phyloP scores from a whole-genome alignment of 192 early-diverging fungal genomes.

The Linnemannia hyalina region DNA sequence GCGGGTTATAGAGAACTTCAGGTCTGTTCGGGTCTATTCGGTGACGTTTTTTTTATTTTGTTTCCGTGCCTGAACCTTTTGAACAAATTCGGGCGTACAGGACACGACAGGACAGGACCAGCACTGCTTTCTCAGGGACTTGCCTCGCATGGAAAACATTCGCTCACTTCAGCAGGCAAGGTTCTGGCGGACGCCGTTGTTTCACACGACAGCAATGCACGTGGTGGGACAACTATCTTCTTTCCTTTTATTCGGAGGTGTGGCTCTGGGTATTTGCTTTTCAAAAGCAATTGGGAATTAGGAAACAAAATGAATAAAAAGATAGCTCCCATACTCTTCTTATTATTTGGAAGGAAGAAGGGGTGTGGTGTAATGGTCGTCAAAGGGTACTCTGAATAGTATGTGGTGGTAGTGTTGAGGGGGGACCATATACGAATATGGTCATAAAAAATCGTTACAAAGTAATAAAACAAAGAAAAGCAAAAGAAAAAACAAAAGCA shows the following conservation, averaged over 20 bases:
- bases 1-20: no score
- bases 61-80: no score
- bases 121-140: no score
- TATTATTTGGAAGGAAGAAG: not conserved
- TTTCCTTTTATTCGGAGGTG: not conserved
- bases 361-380: not conserved
- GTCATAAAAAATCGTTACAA: slow-evolving; percentile 15
- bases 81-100: no score
- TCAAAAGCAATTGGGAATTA: slow-evolving; percentile 8
- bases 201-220: not conserved
- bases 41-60: no score
- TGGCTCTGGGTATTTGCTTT: slow-evolving; percentile 6
- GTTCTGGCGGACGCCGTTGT: no score
- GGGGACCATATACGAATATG: not conserved
- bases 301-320: slow-evolving; percentile 1
- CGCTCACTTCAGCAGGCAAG: no score
- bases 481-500: slow-evolving; percentile 13
- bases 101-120: no score
- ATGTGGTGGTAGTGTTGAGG: not conserved
- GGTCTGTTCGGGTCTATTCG: no score
- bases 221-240: not conserved
- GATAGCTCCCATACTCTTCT: not conserved
- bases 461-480: not conserved
- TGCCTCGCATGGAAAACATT: no score
- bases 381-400: not conserved